A percentile compares a stretch with the other conserved stretches of the same genome.
These are phyloP conservation scores for Bipolaris bicolor DNA, from an alignment of 2,329 filamentous ascomycete genomes.

Conservation along the genomic window DNA sequence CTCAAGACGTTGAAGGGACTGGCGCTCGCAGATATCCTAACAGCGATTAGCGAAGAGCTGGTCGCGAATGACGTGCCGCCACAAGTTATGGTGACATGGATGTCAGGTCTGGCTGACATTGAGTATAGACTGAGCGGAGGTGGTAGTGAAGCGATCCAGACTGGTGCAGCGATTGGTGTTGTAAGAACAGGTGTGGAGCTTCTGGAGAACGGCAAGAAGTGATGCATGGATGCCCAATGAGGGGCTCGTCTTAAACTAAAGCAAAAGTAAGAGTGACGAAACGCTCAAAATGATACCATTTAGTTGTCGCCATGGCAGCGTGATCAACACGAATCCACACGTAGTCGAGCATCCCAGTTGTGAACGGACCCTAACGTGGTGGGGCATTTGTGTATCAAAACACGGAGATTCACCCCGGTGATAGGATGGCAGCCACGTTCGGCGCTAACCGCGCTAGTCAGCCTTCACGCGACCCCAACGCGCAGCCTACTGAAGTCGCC, in stretches of 20 bases:
- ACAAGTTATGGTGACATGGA: slow-evolving; percentile 87
- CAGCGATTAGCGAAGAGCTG: slow-evolving; percentile 81
- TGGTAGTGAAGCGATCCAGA: slow-evolving; percentile 86
- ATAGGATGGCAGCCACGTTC: slow-evolving; percentile 14
- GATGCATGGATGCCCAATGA: not conserved
- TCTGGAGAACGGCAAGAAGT: slow-evolving; percentile 40
- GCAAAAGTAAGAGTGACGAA: not conserved
- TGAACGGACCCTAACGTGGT: slow-evolving; percentile 3
- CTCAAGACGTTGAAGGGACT: slow-evolving; percentile 86
- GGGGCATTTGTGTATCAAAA: slow-evolving; percentile 11
- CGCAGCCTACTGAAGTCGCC: slow-evolving; percentile 14
- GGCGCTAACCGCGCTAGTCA: slow-evolving; percentile 19
- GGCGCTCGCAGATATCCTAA: slow-evolving; percentile 92
- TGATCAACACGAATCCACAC: not conserved
- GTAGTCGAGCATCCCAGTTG: not conserved
- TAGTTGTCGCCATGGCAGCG: slow-evolving; percentile 1
- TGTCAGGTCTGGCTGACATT: slow-evolving; percentile 88
- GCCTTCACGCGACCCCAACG: slow-evolving; percentile 16
- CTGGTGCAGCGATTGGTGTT: slow-evolving; percentile 88
- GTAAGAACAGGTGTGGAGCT: slow-evolving; percentile 86
- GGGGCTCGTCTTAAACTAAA: not conserved
- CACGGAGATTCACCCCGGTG: slow-evolving; percentile 6
- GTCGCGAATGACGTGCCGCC: slow-evolving; percentile 81
- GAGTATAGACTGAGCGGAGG: slow-evolving; percentile 90
- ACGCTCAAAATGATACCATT: slow-evolving; percentile 18